Percentiles rank a stretch among this genome's conserved stretches.
These are phyloP conservation scores for Kwoniella mangroviensis DNA, from an alignment of 768 basidiomycete genomes.

Conservation along the genomic window DNA sequence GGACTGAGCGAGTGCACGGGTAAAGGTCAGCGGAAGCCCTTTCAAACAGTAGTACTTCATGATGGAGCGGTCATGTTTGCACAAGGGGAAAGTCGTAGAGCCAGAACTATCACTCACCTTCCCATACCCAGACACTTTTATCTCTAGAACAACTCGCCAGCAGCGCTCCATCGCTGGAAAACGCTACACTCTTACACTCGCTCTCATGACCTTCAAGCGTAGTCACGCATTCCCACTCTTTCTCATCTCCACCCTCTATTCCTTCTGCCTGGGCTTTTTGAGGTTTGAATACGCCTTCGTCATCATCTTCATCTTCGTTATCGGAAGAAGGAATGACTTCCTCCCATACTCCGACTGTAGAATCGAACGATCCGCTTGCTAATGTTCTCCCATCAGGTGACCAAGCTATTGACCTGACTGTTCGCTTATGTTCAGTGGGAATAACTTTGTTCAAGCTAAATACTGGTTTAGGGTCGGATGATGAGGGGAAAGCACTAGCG, in stretches of 20 bases:
- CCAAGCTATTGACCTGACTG: constrained; percentile 86
- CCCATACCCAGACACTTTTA: constrained; percentile 99
- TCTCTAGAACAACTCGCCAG: constrained; percentile 95
- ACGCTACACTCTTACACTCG: constrained; percentile 91
- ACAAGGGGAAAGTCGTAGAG: no score
- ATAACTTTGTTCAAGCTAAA: constrained; percentile 67
- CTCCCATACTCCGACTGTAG: constrained; percentile 90
- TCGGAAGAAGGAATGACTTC: constrained; percentile 62
- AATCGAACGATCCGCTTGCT: constrained; percentile 92
- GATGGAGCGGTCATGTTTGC: no score
- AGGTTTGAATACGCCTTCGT: constrained; percentile 38
- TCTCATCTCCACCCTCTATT: constrained; percentile 68
- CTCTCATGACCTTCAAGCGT: constrained; percentile 91
- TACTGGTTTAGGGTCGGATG: constrained; percentile 29
- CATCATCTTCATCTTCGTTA: constrained; percentile 56
- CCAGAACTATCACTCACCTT: constrained; percentile 66
- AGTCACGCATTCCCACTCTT: constrained; percentile 88
- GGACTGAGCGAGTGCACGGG: constrained; percentile 62
- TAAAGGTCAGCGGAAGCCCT: no score
- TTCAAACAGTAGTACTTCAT: no score
- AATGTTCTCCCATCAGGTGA: constrained; percentile 82
- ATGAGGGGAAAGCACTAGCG: constrained; percentile 30
- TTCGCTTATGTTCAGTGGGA: constrained; percentile 81
- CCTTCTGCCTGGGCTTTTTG: constrained; percentile 63
- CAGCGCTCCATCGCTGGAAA: constrained; percentile 73